Conservation (phyloP, 495 filamentous ascomycete genomes). For the Penicillium coprophilum region DNA sequence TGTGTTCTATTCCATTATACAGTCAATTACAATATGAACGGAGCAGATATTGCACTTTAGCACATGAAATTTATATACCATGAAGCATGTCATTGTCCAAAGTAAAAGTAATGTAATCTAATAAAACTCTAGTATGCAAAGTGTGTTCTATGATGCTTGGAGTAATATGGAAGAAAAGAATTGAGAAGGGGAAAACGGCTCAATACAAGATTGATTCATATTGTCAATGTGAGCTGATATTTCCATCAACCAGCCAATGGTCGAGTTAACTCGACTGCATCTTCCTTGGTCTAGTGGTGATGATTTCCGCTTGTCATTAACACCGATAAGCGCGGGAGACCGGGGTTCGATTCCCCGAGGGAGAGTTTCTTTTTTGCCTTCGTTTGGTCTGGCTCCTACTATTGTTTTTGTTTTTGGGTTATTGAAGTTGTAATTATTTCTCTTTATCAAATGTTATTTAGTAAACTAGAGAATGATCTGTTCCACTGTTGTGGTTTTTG, state of each 20-base stretch:
- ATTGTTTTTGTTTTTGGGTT: not conserved
- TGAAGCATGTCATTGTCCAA: not conserved
- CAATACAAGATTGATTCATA: not conserved
- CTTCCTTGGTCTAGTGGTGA: conserved; percentile 52
- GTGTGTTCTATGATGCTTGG: too few relatives aligned
- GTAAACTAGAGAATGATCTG: too few relatives aligned
- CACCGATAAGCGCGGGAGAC: conserved; percentile 49
- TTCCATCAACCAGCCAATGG: conserved; percentile 25
- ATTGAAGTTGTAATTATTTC: too few relatives aligned
- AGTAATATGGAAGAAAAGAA: too few relatives aligned
- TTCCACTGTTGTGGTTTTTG: too few relatives aligned
- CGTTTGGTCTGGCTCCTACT: not conserved
- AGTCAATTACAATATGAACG: not conserved
- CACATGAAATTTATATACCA: not conserved
- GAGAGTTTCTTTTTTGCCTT: conserved; percentile 34
- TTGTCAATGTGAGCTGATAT: too few relatives aligned
- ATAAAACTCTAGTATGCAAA: too few relatives aligned
- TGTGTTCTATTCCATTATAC: not conserved
- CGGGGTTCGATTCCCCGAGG: conserved; percentile 56
- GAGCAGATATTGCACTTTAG: not conserved
- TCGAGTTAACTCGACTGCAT: conserved; percentile 32
- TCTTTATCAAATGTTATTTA: too few relatives aligned
- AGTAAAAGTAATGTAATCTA: not conserved
- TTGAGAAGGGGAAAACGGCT: too few relatives aligned
- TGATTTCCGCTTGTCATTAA: conserved; percentile 57